Evolutionary conservation across 345 rosid genomes (phyloP), one percentile per base, ranked within the genome.

Genomic region (Boechera retrofracta): DNA sequence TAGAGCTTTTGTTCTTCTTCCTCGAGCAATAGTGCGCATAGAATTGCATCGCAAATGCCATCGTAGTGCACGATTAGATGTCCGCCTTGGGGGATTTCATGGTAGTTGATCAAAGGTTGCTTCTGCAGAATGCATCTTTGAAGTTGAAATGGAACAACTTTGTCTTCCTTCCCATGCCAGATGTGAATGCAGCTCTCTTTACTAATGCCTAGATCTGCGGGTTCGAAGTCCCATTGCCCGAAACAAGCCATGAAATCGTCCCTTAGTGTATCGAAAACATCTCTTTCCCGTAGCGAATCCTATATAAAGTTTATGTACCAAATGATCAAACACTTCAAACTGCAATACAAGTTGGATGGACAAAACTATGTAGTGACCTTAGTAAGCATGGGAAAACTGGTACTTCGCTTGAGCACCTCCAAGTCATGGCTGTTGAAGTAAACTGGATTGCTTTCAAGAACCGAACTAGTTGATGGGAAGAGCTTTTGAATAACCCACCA

Each of bases 151-250:
- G 97, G 95, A 24, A 94, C 97, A 8, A 94, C 89, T 80, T 84
- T 94, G 77, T 94, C 98, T 81, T 90, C 91, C 7, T 67, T 66
- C 3, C 97, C 97, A 73, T 91, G 95, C 97, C 96, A 91, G 39
- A 91, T 87, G 64, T 94, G 96, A 66, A 91, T 90, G 39, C 80
- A 74, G 77, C 77, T 64, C 31, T 78, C 74, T 72, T 51, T 2
- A 13, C 15, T 51, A 16, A 89, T 82, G 32, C 51, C 66, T 53
- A 91, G 83, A 8, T 87, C 86, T 28, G 83, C 71, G 0, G 98
- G 98, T 77, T 91, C 97, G 64, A 94, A 91, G 52, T 86, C 96
- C 97, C 97, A 94, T 29, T 82, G 78, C n/a, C 93, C 96, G 62
- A 85, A 94, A 76, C 83, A 79, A 7, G 72, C 86, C 65, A 86